Evolutionary conservation across 2,329 filamentous ascomycete genomes (phyloP).

Genomic region (Botrytis hyacinthi): DNA sequence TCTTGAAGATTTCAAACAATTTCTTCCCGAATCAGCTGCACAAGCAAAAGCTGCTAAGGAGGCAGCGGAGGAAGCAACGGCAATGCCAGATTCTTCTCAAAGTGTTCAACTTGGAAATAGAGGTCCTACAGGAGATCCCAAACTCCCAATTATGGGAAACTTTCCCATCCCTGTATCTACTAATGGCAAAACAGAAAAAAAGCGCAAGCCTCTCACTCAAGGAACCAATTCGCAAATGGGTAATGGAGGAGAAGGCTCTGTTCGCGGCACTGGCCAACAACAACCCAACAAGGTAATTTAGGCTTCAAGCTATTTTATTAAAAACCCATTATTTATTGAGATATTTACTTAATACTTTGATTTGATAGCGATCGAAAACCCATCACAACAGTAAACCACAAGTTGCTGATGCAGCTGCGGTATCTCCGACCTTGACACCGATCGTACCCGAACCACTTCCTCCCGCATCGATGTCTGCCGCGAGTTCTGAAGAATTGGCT

Average conservation of each 20-base stretch:
- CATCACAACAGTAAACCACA: constrained; percentile 52
- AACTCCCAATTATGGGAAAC: constrained; percentile 92
- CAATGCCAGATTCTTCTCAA: constrained; percentile 38
- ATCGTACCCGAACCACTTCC: constrained; percentile 83
- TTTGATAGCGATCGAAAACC: constrained; percentile 64
- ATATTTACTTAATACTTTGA: constrained; percentile 19
- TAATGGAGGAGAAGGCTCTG: constrained; percentile 29
- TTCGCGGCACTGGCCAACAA: constrained; percentile 33
- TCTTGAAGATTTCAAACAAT: constrained; percentile 97
- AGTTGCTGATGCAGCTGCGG: constrained; percentile 32
- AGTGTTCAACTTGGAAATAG: constrained; percentile 51
- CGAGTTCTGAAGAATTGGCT: constrained; percentile 78
- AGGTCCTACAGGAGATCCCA: constrained; percentile 50
- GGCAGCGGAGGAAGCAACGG: constrained; percentile 65
- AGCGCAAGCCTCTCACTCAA: constrained; percentile 56
- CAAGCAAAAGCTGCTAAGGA: constrained; percentile 60
- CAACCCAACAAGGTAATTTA: constrained; percentile 51
- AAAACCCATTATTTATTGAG: not conserved
- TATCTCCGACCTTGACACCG: constrained; percentile 86
- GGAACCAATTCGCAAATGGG: constrained; percentile 36
- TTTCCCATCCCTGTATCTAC: constrained; percentile 75
- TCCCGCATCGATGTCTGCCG: constrained; percentile 69
- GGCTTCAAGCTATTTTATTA: not conserved
- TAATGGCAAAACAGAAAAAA: constrained; percentile 82
- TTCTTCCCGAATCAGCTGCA: constrained; percentile 84